Evolutionary conservation across 768 basidiomycete species (phyloP), one percentile per base, ranked within the genome.

Genomic region (Pleurotus sapidus): DNA sequence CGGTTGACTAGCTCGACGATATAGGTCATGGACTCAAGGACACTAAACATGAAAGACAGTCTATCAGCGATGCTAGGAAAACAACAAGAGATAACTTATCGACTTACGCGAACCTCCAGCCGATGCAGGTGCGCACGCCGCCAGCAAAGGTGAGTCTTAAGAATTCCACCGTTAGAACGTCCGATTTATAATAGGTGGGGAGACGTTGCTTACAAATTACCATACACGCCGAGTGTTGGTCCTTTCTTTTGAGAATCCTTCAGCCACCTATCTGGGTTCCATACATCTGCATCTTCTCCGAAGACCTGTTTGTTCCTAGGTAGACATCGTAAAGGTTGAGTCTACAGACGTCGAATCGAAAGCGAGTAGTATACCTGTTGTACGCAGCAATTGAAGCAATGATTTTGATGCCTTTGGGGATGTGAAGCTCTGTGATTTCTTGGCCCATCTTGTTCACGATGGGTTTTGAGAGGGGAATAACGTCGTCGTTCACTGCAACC

Each of bases 1-100:
- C 79, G 74, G 34, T 73, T 68, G 42, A 86, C 57, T 17, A 84
- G 70, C 62, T 84, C 83, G 23, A 80, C 75, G n/a, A 86, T 62
- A 67, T 87, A 84, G 0, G 78, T 73, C 60, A 87, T 84, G 14
- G 85, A 64, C 65, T 88, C 84, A 39, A 76, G 63, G 0, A 84
- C 61, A 3, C 72, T 74, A 59, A 17, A 24, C 17, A 37, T 5
- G 11, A 15, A 30, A 7, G 14, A 7, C 15, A 17, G 6, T 34
- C 4, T 6, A 9, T 15, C 30, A 30, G 49, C 5, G 5, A 50
- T 9, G 34, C 12, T 2, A 17, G 4, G 23, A 17, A 11, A 8
- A 15, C 15, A 27, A 7, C n/a, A 14, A 5, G 25, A 27, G 17
- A 12, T 34, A 27, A 46, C 11, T 24, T 43, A 23, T 18, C 3